Base-by-base conservation (phyloP, 768 basidiomycete species). In the Termitomyces sp. region DNA sequence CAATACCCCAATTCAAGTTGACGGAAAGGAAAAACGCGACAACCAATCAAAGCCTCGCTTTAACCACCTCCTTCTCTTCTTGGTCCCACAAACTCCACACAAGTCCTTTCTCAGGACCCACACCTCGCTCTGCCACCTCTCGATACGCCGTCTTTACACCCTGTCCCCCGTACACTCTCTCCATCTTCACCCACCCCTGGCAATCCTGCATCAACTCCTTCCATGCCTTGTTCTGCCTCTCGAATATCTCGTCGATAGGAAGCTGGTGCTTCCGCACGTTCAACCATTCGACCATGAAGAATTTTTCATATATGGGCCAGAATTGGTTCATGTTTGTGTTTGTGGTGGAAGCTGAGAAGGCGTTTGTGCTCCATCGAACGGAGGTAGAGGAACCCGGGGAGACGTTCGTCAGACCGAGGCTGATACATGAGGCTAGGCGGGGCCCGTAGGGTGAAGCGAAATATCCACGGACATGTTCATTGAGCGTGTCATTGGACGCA, bases 241-340 rank as follows among this genome's bases (percentile, higher is more conserved):
- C 54, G 42, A 76, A 74, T 49, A 88, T 84, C 55, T 81, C 75
- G 12, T 63, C 48, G 0, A 76, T 60, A 0, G 77, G 66, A 1
- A 86, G 68, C 58, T 84, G 75, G 48, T 71, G 69, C 62, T 71
- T 75, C 14, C 85, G 82, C 21, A 77, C 70, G 43, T 77, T 73
- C 2, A 88, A 71, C 87, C 87, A 88, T 66, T 86, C 83, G 3
- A 78, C 77, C 83, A 83, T 86, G 68, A 88, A 88, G 65, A 88
- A 88, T 14, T 69, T 68, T 60, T 86, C 84, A 11, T 77, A 57
- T 3, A 63, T 65, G 3, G 71, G 72, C 66, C 69, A 71, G 55
- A 73, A 71, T 26, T 62, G 61, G 17, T 65, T 68, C 5, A 58
- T 44, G 21, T 15, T 8, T 23, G 33, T 23, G 15, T 21, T 14